These are phyloP conservation scores for Colletotrichum horii DNA, from an alignment of 2,329 filamentous ascomycete genomes.

Conservation along the genomic window DNA sequence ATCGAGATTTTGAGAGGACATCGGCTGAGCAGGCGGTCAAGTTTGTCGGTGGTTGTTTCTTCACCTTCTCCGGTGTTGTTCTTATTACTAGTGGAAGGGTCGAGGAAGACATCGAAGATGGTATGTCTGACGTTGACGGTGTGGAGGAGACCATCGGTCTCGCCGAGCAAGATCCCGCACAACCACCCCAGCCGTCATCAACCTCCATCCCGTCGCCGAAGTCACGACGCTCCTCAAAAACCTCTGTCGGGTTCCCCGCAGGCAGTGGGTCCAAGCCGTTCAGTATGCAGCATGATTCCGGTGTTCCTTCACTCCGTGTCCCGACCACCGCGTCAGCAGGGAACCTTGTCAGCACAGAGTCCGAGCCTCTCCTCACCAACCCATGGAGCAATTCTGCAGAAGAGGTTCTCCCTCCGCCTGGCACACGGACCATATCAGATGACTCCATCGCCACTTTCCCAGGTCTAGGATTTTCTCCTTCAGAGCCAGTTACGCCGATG, in stretches of 20 bases:
- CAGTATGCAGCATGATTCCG: conserved; percentile 38
- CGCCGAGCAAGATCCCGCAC: conserved; percentile 55
- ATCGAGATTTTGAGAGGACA: conserved; percentile 91
- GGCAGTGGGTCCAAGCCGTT: conserved; percentile 40
- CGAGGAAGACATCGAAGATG: conserved; percentile 62
- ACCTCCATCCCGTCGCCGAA: conserved; percentile 25
- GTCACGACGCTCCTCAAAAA: conserved; percentile 54
- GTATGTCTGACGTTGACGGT: conserved; percentile 60
- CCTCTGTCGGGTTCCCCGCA: conserved; percentile 49
- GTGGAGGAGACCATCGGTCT: conserved; percentile 70
- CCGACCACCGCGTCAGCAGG: conserved; percentile 34
- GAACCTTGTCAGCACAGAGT: conserved; percentile 37
- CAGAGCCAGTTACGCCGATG: conserved; percentile 35
- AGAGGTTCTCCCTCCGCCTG: conserved; percentile 35
- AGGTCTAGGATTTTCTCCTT: conserved; percentile 27
- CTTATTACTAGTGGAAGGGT: conserved; percentile 87
- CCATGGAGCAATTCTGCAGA: conserved; percentile 47
- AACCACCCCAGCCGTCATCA: conserved; percentile 39
- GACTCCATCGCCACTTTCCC: conserved; percentile 37
- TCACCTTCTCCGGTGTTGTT: conserved; percentile 97
- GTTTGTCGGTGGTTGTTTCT: conserved; percentile 86
- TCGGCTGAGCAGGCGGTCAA: conserved; percentile 76
- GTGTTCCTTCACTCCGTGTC: conserved; percentile 39
- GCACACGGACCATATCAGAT: conserved; percentile 40
- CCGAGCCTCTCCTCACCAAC: conserved; percentile 45